Base-by-base conservation (phyloP, 176 grass and related monocot genomes). In the Ensete glaucum region DNA sequence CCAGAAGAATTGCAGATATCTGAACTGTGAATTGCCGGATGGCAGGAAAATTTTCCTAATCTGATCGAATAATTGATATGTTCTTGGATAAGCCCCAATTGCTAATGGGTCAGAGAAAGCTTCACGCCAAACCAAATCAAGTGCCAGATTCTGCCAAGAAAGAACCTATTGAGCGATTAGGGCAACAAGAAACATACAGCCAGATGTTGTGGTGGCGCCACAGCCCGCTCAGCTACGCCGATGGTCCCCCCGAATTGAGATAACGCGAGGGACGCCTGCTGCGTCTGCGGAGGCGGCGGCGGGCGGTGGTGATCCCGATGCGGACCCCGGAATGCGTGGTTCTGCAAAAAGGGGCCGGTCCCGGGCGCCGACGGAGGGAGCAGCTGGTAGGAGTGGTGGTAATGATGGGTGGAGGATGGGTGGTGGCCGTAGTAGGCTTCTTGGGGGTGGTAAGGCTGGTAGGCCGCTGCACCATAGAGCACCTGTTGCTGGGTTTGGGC, bases 321-420 rank as follows among this genome's bases (percentile, higher is more conserved):
- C 11, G 62, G 29, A 25, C 16, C 26, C 27, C 49, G 29, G 23
- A 16, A 11, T 16, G 2, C 67, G 15, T 70, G 26, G 67, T 48
- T 70, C 5, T 49, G 67, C 2, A 34, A 69, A 50, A 8, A 12
- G 0, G 67, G 26, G 29, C 1, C 24, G 25, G 67, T 16, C 1
- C 74, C 81, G 34, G 27, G 79, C 74, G 17, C 81, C 81, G 23
- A 11, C 66, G 85, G 81, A 49, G 85, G 85, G 51, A 81, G 85
- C 26, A 67, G 85, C 69, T 83, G 81, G 26, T 76, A 59, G 67
- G 73, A 69, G 69, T 74, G 54, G 21, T n/a, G 13, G 77, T 78
- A 83, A 73, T 87, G 71, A 16, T 27, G 54, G 21, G 64, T 64
- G 50, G 11, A n/a, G 62, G 78, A 79, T 73, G 58, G 5, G 76